Evolutionary conservation across 73 alveolate genomes (phyloP), one percentile per base, ranked within the genome.

Genomic region (Paramecium tetraurelia): DNA sequence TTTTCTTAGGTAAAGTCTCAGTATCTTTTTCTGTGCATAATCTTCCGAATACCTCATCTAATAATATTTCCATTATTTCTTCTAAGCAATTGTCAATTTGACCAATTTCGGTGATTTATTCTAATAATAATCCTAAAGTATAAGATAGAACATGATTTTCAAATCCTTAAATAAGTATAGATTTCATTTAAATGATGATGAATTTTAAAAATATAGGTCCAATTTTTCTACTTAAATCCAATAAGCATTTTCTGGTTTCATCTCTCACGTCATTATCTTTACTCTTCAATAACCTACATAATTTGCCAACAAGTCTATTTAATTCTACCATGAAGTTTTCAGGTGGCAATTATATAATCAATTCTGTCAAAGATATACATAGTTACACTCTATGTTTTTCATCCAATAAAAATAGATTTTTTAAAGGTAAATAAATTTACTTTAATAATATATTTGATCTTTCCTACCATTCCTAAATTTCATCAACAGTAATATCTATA

Each of bases 61-160:
- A 48, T 40, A 44, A 22, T 22, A 80, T 46, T 22, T 43, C 72
- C 43, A 46, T 44, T 0, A 80, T 80, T 22, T 80, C 90, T 80
- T 80, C 76, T 18, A 80, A 27, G 22, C 76, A 80, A 18, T 44
- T 43, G 21, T 80, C 90, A 12, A 80, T 80, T 40, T 22, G 2
- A 3, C 72, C 90, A 41, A 41, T 38, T 35, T 75, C 87, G 1
- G 58, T 75, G 9, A 40, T 80, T 41, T 80, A 48, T 22, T 80
- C 90, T 24, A 80, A 20, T 35, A 80, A 46, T 24, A 44, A 48
- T 44, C 63, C 46, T 16, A 80, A 29, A 22, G 90, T 80, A 21
- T 80, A 80, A 22, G 90, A 33, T n/a, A 80, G 6, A 22, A 80
- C 90, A 80, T 80, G 90, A 44, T 80, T 80, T 46, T 80, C 90